Evolutionary conservation across 2,329 filamentous ascomycete species (phyloP).

Genomic region (Cordyceps pruinosa): DNA sequence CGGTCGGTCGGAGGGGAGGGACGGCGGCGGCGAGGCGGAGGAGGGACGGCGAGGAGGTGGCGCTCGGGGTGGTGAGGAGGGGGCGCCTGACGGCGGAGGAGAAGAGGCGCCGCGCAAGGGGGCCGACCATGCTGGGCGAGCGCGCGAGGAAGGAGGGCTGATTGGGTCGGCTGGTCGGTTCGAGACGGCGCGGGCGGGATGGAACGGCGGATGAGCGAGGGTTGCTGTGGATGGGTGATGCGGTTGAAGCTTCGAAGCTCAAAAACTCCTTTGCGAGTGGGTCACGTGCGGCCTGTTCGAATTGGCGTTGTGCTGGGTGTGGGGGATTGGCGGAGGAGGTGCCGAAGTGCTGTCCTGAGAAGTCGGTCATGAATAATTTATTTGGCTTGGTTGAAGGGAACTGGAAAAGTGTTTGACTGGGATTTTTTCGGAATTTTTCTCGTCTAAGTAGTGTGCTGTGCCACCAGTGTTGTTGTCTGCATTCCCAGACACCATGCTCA

Average conservation of each 20-base stretch:
- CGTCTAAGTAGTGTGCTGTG: too few species aligned
- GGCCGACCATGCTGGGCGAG: slow-evolving; percentile 27
- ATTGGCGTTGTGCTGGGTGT: slow-evolving; percentile 5
- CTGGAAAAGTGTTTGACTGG: too few species aligned
- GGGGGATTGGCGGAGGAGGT: not conserved
- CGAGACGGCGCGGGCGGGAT: not conserved
- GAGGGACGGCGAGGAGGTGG: slow-evolving; percentile 21
- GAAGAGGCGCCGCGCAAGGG: slow-evolving; percentile 30
- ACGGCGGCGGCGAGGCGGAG: slow-evolving; percentile 13
- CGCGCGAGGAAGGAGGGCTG: slow-evolving; percentile 2
- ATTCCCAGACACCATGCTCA: too few species aligned
- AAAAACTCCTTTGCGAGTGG: slow-evolving; percentile 5
- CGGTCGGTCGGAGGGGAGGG: slow-evolving; percentile 14
- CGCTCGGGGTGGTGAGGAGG: slow-evolving; percentile 18
- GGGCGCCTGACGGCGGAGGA: slow-evolving; percentile 24
- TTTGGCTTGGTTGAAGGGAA: too few species aligned
- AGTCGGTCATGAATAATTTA: too few species aligned
- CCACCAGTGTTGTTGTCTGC: too few species aligned
- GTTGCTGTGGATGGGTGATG: not conserved
- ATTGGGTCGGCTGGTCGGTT: not conserved
- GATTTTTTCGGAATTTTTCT: too few species aligned
- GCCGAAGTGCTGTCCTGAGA: too few species aligned
- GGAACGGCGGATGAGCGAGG: not conserved
- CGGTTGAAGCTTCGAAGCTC: not conserved
- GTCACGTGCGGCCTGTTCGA: slow-evolving; percentile 2